A percentile compares a stretch with the other conserved stretches of the same genome.
Evolutionary conservation across 208 protist species (phyloP).

Genomic region (Acanthamoeba sp.): DNA sequence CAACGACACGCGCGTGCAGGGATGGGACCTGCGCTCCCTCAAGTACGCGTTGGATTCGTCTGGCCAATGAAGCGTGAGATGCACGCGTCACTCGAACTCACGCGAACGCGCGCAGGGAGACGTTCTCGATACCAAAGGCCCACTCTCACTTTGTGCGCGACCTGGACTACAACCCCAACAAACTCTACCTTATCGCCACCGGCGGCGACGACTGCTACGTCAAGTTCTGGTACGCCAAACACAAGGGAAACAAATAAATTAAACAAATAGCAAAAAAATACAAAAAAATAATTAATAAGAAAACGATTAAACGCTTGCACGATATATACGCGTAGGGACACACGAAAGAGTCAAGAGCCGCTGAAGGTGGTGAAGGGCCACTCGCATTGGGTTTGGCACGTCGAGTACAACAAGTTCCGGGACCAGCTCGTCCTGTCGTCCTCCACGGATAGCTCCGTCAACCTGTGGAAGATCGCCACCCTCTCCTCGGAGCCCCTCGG

Average conservation of each 20-base stretch:
- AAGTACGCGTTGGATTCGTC: conserved; percentile 11
- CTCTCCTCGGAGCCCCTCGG: not conserved
- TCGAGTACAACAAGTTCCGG: conserved; percentile 64
- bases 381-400: conserved; percentile 60
- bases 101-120: not conserved
- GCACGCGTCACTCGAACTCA: not conserved
- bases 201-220: conserved; percentile 56
- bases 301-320: not conserved
- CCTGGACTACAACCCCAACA: conserved; percentile 62
- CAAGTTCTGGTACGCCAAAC: conserved; percentile 33
- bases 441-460: conserved; percentile 59
- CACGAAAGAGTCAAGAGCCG: not conserved
- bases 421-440: conserved; percentile 58
- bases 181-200: conserved; percentile 44
- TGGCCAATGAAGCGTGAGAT: not conserved
- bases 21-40: conserved; percentile 39
- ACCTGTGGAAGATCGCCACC: conserved; percentile 53
- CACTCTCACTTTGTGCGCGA: conserved; percentile 42
- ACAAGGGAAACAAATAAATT: no score
- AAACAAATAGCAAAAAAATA: no score
- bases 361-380: conserved; percentile 41
- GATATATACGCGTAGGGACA: not conserved
- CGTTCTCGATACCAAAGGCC: conserved; percentile 19
- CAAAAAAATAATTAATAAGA: not conserved
- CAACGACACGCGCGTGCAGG: conserved; percentile 23